These are phyloP conservation scores for Papilionanthe hybrid DNA, from an alignment of 116 monocot genomes.

Conservation along the genomic window DNA sequence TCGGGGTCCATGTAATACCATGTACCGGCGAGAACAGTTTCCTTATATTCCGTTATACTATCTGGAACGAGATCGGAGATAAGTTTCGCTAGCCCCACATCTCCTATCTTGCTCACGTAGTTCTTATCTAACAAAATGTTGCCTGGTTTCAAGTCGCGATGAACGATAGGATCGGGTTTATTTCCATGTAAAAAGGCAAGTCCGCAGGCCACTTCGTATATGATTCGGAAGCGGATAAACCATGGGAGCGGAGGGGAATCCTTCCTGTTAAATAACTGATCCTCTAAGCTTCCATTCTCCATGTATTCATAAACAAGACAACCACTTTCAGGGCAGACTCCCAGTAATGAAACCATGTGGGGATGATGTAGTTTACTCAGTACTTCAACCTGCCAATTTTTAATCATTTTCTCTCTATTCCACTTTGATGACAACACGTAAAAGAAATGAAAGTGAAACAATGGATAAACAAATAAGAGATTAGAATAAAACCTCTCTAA, in stretches of 20 bases:
- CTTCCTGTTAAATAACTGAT: slow-evolving; percentile 44
- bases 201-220: slow-evolving; percentile 71
- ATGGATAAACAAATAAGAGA: background rate
- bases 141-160: slow-evolving; percentile 92
- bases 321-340: slow-evolving; percentile 66
- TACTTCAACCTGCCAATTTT: slow-evolving; percentile 65
- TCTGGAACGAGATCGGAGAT: slow-evolving; percentile 70
- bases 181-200: slow-evolving; percentile 71
- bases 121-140: slow-evolving; percentile 81
- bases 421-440: too few species aligned
- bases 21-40: slow-evolving; percentile 71
- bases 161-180: slow-evolving; percentile 83
- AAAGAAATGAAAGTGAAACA: too few species aligned
- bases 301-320: slow-evolving; percentile 89
- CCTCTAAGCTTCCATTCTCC: slow-evolving; percentile 84
- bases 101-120: slow-evolving; percentile 72
- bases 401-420: background rate
- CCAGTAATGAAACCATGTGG: slow-evolving; percentile 69
- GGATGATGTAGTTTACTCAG: slow-evolving; percentile 76
- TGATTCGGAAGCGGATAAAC: slow-evolving; percentile 57
- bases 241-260: slow-evolving; percentile 51
- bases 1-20: slow-evolving; percentile 87
- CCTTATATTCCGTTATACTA: slow-evolving; percentile 71
- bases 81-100: slow-evolving; percentile 80
- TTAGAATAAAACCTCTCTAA: slow-evolving; percentile 59